phyloP scores from a whole-genome alignment of 225 moss, liverwort and hornwort species.

The Polytrichum commune region DNA sequence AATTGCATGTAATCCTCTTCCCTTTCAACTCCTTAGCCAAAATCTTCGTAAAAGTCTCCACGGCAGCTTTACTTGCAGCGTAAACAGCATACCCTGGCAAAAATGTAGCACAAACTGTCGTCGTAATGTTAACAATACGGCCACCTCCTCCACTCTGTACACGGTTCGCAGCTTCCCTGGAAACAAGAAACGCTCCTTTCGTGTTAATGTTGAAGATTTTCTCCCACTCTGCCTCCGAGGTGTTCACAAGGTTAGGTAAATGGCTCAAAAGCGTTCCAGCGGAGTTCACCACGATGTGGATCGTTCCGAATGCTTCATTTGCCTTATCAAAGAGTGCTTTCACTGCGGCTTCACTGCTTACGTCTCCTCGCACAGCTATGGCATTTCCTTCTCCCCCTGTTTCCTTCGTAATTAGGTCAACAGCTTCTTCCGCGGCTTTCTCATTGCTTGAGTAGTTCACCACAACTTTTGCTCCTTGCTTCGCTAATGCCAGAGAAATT shows the following conservation, averaged over 20 bases:
- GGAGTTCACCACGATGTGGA: conserved; percentile 51
- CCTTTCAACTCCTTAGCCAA: conserved; percentile 70
- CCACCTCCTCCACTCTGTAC: conserved; percentile 40
- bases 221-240: conserved; percentile 68
- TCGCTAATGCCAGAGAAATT: conserved; percentile 37
- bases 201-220: conserved; percentile 26
- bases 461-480: conserved; percentile 57
- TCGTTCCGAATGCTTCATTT: conserved; percentile 35
- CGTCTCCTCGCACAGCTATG: conserved; percentile 56
- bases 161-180: conserved; percentile 44
- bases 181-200: conserved; percentile 55
- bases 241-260: conserved; percentile 27
- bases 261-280: conserved; percentile 24
- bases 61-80: conserved; percentile 56
- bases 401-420: conserved; percentile 20
- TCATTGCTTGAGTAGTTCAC: conserved; percentile 50
- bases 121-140: conserved; percentile 49
- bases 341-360: conserved; percentile 31
- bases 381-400: conserved; percentile 22
- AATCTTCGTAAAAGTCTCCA: conserved; percentile 64
- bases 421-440: conserved; percentile 40
- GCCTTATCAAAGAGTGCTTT: conserved; percentile 45
- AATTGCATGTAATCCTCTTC: conserved; percentile 65
- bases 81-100: conserved; percentile 42
- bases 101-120: conserved; percentile 15